Base-by-base conservation (phyloP, 192 early-diverging fungal genomes). In the Coemansia sp. region DNA sequence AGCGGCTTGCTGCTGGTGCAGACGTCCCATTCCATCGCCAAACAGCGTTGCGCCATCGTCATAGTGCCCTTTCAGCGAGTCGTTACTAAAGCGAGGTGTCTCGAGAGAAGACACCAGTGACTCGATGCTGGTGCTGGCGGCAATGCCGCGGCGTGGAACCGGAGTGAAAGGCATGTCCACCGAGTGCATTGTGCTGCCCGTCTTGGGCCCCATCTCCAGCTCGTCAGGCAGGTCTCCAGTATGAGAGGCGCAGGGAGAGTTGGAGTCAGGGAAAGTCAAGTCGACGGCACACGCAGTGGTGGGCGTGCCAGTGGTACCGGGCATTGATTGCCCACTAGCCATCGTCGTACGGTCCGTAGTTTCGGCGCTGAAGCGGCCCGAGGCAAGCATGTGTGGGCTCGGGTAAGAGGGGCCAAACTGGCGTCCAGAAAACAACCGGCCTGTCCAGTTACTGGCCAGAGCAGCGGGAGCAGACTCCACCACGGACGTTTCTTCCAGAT, bases 341-440 rank as follows among this genome's bases (percentile, higher is more conserved):
- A 62, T 62, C n/a, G 61, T 62, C 38, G 38, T 62, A 22, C 61
- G 67, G 29, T 76, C 71, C 0, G 49, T 43, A 1, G 68, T 36
- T 40, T 76, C 80, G 15, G 80, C 70, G 71, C 79, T 73, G 15
- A 81, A 53, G 11, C 79, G 79, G 13, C 80, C 80, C n/a, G 80
- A 81, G 3, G 74, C 71, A 29, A 74, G 52, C 66, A 75, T 64
- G 27, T 75, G 81, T 15, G 67, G 57, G 58, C 72, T 74, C 44
- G 46, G 40, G 34, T 60, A 65, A 4, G 44, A 40, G 15, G 65
- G 64, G 24, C 44, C 53, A 63, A 63, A 64, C 36, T 62, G 61
- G n/a, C 61, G 61, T 9, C 61, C 61, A 38, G 61, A 1, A 24
- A 62, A 62, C 22, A 62, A 2, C 3, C 29, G 61, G 38, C 38